Conservation (phyloP, 495 filamentous ascomycete species). For the Xeromyces bisporus region DNA sequence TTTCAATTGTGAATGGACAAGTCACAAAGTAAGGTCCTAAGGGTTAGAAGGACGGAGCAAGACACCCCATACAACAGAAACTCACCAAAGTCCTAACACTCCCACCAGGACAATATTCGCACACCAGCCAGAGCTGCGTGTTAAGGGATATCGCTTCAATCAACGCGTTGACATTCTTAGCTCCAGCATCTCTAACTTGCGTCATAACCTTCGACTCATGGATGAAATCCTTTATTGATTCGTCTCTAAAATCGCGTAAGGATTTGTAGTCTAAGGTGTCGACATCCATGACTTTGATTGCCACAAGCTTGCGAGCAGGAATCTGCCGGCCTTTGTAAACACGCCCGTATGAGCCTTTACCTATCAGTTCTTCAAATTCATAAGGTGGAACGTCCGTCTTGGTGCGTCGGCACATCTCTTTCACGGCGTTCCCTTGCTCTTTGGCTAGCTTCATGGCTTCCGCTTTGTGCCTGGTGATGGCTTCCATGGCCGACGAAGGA, state of each 20-base stretch:
- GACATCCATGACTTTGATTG: slow-evolving; percentile 92
- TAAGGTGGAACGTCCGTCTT: slow-evolving; percentile 42
- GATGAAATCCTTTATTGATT: slow-evolving; percentile 69
- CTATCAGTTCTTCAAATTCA: slow-evolving; percentile 74
- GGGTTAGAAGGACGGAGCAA: not conserved
- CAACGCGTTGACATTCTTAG: slow-evolving; percentile 79
- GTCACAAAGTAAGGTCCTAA: too few relatives aligned
- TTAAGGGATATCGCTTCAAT: slow-evolving; percentile 78
- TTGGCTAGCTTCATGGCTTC: slow-evolving; percentile 33
- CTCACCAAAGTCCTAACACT: slow-evolving; percentile 75
- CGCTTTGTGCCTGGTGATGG: slow-evolving; percentile 31
- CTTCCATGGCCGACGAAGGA: slow-evolving; percentile 29
- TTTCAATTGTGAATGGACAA: too few relatives aligned
- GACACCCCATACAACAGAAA: too few relatives aligned
- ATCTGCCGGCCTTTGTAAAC: slow-evolving; percentile 66
- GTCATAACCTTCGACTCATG: slow-evolving; percentile 81
- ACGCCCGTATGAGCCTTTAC: slow-evolving; percentile 87
- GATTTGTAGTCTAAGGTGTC: slow-evolving; percentile 62
- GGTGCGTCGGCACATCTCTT: slow-evolving; percentile 31
- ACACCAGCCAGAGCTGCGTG: slow-evolving; percentile 85
- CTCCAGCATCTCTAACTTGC: slow-evolving; percentile 64
- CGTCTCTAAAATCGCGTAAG: slow-evolving; percentile 52
- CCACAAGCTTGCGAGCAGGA: slow-evolving; percentile 50
- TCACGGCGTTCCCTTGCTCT: slow-evolving; percentile 30
- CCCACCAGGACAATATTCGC: slow-evolving; percentile 87